Evolutionary conservation across 2,329 filamentous ascomycete genomes (phyloP), one percentile per base, ranked within the genome.

Genomic region (Pseudopithomyces maydicus): DNA sequence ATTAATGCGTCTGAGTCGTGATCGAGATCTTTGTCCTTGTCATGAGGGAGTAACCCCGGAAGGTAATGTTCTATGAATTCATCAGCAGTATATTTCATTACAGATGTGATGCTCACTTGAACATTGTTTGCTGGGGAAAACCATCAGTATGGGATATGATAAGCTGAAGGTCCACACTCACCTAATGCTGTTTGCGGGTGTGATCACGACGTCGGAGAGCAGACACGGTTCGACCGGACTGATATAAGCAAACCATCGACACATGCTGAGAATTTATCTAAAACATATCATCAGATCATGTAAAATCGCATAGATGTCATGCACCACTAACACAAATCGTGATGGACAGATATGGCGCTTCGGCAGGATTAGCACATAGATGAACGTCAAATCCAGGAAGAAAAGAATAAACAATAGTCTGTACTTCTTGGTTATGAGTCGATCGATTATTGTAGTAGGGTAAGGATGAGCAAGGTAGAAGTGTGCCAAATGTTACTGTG

Each of bases 161-260:
- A 10, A 2, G 10, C 15, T n/a, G 29, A 22, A 19, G 8, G 7
- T 6, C n/a, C 6, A 10, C 22, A 36, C 32, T 17, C 15, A 38
- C 45, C 45, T 48, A 54, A 72, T 71, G 48, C 65, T 69, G 55
- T 75, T 74, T 22, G 71, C 72, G 5, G 77, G 77, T 0, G 73
- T 78, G 55, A 85, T 78, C 33, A 85, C 77, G 43, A 84, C 82
- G 63, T 85, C 83, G 55, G 82, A 81, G 10, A 85, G 76, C 43
- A 85, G 79, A 68, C 81, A 84, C 12, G 81, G 79, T 71, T 85
- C 83, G 0, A 72, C 76, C 0, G 77, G 75, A 1, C 81, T 83
- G 54, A 85, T 79, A 64, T 85, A 85, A 19, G 82, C 82, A 61
- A 85, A 84, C 82, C 82, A 85, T 33, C 82, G 81, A 71, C 78